Conservation (phyloP, 805 yeast genomes). For the Blastobotrys parvus region DNA sequence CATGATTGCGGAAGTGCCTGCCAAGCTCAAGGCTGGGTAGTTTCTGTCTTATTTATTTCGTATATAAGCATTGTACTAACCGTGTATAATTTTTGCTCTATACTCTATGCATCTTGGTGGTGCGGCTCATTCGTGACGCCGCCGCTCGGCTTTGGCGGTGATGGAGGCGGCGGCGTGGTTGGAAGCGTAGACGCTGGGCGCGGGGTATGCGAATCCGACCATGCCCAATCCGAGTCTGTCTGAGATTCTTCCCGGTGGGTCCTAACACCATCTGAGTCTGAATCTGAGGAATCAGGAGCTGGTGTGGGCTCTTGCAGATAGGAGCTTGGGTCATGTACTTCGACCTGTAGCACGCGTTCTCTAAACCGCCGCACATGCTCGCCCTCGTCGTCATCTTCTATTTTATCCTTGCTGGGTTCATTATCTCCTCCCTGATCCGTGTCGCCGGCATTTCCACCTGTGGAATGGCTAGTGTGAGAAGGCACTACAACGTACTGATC, state of each 20-base stretch:
- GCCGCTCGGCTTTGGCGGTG: too few relatives aligned
- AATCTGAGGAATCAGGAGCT: background rate
- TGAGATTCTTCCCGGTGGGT: too few relatives aligned
- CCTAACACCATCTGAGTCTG: background rate
- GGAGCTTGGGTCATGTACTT: background rate
- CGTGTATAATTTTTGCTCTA: background rate
- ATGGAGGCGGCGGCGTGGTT: too few relatives aligned
- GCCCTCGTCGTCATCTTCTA: background rate
- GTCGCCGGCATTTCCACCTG: too few relatives aligned
- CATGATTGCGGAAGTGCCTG: conserved; percentile 30
- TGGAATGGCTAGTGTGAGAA: too few relatives aligned
- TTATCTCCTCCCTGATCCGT: too few relatives aligned
- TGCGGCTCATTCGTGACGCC: too few relatives aligned
- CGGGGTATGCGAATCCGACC: too few relatives aligned
- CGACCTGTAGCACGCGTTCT: background rate
- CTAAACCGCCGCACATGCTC: background rate
- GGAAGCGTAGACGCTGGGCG: too few relatives aligned
- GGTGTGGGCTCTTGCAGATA: background rate
- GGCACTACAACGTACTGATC: too few relatives aligned
- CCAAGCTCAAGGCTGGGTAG: conserved; percentile 8
- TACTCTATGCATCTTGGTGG: background rate
- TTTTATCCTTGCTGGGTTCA: background rate
- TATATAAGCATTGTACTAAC: background rate
- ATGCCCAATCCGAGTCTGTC: too few relatives aligned
- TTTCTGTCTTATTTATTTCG: conserved; percentile 1